Conservation (phyloP, 305 asterid genomes). For the Coffea humblotiana region DNA sequence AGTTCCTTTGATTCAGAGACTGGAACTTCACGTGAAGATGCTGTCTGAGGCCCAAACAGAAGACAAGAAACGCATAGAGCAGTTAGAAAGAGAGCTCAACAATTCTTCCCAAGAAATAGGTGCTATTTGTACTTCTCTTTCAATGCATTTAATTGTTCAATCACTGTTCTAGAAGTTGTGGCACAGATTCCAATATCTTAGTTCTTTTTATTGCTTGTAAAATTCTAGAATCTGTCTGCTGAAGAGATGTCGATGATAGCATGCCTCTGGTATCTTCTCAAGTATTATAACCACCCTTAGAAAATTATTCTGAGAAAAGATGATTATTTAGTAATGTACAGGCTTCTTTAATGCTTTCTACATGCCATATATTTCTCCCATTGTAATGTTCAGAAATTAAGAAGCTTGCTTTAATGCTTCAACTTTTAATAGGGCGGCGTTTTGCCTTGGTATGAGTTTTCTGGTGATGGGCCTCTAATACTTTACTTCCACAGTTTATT, state of each 20-base stretch:
- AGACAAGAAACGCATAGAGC: conserved; percentile 68
- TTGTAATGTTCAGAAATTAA: not conserved
- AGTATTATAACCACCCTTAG: not conserved
- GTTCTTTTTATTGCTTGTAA: not conserved
- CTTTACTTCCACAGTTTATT: not conserved
- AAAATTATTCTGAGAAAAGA: not conserved
- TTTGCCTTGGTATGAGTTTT: conserved; percentile 6
- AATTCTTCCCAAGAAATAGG: conserved; percentile 89
- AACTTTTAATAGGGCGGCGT: not conserved
- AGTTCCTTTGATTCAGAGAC: conserved; percentile 47
- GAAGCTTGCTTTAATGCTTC: not conserved
- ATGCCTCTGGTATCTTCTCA: not conserved
- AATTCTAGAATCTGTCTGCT: not conserved
- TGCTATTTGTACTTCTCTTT: conserved; percentile 25
- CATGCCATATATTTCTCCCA: not conserved
- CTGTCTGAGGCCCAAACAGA: conserved; percentile 57
- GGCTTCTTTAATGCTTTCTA: not conserved
- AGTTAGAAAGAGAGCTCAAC: conserved; percentile 79
- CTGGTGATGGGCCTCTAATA: not conserved
- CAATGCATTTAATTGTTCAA: conserved; percentile 12
- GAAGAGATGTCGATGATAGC: conserved; percentile 1
- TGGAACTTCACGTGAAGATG: conserved; percentile 67
- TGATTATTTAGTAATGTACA: not conserved
- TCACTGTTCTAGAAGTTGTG: conserved; percentile 5
- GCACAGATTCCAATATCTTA: not conserved